phyloP scores from a whole-genome alignment of 345 rosid species.

The Lenwebbia sp. region DNA sequence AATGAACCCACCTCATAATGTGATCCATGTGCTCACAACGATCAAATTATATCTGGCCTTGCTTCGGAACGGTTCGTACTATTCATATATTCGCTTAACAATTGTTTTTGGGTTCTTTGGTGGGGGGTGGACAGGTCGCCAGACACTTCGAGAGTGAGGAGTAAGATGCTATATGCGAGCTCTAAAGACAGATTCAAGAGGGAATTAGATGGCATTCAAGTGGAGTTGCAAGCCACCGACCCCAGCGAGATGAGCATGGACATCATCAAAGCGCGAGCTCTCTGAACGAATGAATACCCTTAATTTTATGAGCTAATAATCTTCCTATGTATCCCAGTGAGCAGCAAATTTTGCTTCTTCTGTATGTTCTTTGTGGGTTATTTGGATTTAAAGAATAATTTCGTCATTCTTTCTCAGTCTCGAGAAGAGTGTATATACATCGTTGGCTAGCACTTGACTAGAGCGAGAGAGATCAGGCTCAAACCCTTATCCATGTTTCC shows the following conservation, averaged over 20 bases:
- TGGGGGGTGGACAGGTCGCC: conserved; percentile 34
- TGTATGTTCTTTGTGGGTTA: neutral
- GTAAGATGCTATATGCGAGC: conserved; percentile 75
- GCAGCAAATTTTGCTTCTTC: neutral
- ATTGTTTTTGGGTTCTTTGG: neutral
- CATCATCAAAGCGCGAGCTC: conserved; percentile 43
- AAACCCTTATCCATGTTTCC: neutral
- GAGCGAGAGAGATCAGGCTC: neutral
- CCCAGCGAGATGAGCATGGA: conserved; percentile 70
- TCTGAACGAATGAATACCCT: conserved; percentile 1
- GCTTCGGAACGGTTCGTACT: too few species aligned
- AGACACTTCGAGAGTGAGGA: conserved; percentile 55
- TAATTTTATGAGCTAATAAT: too few species aligned
- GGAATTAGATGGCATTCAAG: conserved; percentile 66
- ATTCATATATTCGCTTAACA: neutral
- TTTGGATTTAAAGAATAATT: neutral
- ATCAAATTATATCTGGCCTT: too few species aligned
- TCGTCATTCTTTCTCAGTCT: neutral
- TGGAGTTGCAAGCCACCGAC: conserved; percentile 69
- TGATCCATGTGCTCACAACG: too few species aligned
- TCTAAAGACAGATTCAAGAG: conserved; percentile 72
- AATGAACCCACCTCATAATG: too few species aligned
- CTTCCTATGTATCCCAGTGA: neutral
- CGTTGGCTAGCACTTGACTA: neutral
- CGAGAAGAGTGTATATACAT: neutral